Base-by-base conservation (phyloP, 495 filamentous ascomycete genomes). In the Penicillium crystallinum region DNA sequence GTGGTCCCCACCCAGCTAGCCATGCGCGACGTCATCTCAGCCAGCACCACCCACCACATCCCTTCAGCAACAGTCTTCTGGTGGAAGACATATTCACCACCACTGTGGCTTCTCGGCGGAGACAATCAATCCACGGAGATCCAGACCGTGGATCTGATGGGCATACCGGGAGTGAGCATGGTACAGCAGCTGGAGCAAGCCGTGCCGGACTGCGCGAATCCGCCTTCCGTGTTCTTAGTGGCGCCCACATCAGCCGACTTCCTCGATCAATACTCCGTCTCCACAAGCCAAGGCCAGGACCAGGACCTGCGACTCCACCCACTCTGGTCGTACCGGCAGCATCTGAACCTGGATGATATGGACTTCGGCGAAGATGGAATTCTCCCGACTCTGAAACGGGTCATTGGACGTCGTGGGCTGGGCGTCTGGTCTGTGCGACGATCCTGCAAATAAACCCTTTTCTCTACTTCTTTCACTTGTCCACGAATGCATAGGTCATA, bases 51-150 rank as follows among this genome's bases (percentile, higher is more conserved):
- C 11, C 31, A 56, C 2, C 42, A 56, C 61, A 57, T 52, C 46
- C 79, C 82, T n/a, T 81, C 79, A 5, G 77, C 86, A 11, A 67
- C 64, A 10, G 87, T 88, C 3, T 77, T 95, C 46, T 98, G 91
- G 91, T 98, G 93, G 93, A 96, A 95, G 61, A 97, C 95, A 0
- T 98, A 98, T 67, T 88, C 85, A 56, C 93, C 93, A 6, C 93
- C 93, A 0, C 83, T 87, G 18, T 97, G 93, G 91, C 76, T 98
- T 15, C 75, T 97, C 21, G 90, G 91, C 50, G 81, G 86, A 8
- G 85, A 86, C 59, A 22, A 50, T 23, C 27, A 25, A 18, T n/a
- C 53, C 52, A 71, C 81, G 12, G 63, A 67, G 11, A 69, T 92
- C 39, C 70, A 68, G n/a, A 96, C 90, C 0, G 70, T 69, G 11